Percentiles rank a stretch among this genome's conserved stretches.
These are phyloP conservation scores for Apiotrichum sp. DNA, from an alignment of 1,284 basidiomycete genomes.

Conservation along the genomic window DNA sequence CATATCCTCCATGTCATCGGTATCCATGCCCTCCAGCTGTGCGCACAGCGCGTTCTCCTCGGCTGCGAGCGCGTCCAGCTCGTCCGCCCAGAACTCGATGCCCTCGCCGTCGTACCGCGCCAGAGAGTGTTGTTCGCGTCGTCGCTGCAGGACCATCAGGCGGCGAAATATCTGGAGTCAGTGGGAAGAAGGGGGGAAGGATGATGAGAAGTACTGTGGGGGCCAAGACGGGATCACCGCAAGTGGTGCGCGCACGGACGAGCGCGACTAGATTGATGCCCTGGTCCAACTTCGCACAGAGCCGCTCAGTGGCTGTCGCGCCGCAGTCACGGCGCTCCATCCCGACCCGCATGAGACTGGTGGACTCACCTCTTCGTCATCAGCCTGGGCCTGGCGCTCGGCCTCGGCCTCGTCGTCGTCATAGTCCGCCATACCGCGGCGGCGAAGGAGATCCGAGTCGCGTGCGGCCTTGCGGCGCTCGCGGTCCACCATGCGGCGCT, in stretches of 20 bases:
- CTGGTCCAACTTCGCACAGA: too few relatives aligned
- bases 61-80: conserved; percentile 14
- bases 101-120: conserved; percentile 32
- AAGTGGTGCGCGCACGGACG: too few relatives aligned
- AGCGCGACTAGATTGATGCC: too few relatives aligned
- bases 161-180: conserved; percentile 36
- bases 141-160: conserved; percentile 34
- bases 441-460: conserved; percentile 22
- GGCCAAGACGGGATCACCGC: too few relatives aligned
- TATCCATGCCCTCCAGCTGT: conserved; percentile 6
- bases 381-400: conserved; percentile 31
- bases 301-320: too few relatives aligned
- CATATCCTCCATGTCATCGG: conserved; percentile 6
- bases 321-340: too few relatives aligned
- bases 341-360: conserved; percentile 9
- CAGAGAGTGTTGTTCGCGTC: conserved; percentile 26
- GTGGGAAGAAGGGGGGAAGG: neutral
- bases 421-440: conserved; percentile 18
- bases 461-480: conserved; percentile 24
- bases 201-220: too few relatives aligned
- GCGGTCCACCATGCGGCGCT: conserved; percentile 29
- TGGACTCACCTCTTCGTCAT: conserved; percentile 41
- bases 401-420: conserved; percentile 29
- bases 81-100: conserved; percentile 40
- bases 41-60: conserved; percentile 16